These are phyloP conservation scores for Pyrenula aspistea DNA, from an alignment of 495 filamentous ascomycete species.

Conservation along the genomic window DNA sequence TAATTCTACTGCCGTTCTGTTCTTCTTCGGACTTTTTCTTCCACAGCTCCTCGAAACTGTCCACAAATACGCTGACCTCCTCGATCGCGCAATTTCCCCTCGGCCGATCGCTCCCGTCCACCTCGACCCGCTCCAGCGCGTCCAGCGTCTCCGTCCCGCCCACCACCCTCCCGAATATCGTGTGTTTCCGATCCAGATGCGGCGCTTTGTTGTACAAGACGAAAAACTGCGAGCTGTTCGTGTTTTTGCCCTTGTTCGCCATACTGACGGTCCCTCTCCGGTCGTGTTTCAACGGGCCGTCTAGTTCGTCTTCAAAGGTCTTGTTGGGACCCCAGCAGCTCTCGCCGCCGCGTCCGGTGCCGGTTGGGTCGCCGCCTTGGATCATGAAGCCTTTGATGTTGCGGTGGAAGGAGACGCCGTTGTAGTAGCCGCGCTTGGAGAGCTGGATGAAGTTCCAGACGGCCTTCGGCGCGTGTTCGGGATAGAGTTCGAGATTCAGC, in stretches of 20 bases:
- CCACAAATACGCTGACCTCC: conserved; percentile 78
- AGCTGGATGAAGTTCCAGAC: conserved; percentile 96
- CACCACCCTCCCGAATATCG: conserved; percentile 82
- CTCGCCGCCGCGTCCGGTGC: conserved; percentile 72
- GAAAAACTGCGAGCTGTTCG: conserved; percentile 93
- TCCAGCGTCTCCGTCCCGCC: conserved; percentile 62
- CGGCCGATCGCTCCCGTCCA: conserved; percentile 58
- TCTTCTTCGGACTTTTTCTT: conserved; percentile 47
- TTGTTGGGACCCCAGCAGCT: conserved; percentile 76
- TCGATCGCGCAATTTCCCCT: conserved; percentile 64
- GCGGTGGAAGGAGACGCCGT: conserved; percentile 69
- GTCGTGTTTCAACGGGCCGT: conserved; percentile 74
- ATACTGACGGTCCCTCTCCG: conserved; percentile 71
- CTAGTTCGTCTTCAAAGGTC: conserved; percentile 85
- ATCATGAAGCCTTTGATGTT: conserved; percentile 97
- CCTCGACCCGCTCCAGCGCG: conserved; percentile 59
- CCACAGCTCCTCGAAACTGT: conserved; percentile 89
- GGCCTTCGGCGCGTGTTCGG: conserved; percentile 79
- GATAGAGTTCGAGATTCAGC: conserved; percentile 79
- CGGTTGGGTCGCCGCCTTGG: conserved; percentile 65
- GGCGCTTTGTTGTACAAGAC: conserved; percentile 71
- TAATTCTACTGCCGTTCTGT: conserved; percentile 16
- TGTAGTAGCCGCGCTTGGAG: conserved; percentile 83
- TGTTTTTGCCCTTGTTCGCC: conserved; percentile 98
- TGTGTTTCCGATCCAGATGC: conserved; percentile 90